Evolutionary conservation across 2,329 filamentous ascomycete genomes (phyloP).

Genomic region (Aspergillus luchuensis): DNA sequence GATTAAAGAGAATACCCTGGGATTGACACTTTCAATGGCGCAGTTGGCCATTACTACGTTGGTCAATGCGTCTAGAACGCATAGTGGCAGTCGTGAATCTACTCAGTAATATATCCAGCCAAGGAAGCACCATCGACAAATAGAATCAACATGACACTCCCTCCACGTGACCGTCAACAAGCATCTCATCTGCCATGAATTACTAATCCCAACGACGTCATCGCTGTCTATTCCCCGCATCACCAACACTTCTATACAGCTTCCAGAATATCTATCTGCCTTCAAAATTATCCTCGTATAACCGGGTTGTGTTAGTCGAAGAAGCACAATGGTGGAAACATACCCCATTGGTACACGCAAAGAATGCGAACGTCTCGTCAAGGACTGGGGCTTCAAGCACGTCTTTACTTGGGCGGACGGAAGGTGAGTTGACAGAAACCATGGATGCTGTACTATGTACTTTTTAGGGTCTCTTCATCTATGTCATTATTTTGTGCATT

Average conservation of each 20-base stretch:
- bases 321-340: constrained; percentile 27
- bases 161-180: not conserved
- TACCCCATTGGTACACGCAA: constrained; percentile 38
- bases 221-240: not conserved
- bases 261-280: too few species aligned
- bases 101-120: not conserved
- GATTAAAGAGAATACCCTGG: too few species aligned
- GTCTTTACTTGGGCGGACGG: constrained; percentile 65
- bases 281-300: too few species aligned
- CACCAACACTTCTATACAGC: not conserved
- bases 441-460: too few species aligned
- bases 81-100: too few species aligned
- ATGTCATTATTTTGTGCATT: too few species aligned
- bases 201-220: not conserved
- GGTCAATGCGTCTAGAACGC: too few species aligned
- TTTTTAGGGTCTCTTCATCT: too few species aligned
- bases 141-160: not conserved
- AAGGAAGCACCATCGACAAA: not conserved
- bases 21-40: too few species aligned
- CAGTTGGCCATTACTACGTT: too few species aligned
- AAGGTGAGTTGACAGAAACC: constrained; percentile 45
- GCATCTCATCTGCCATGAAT: not conserved
- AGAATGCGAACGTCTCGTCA: constrained; percentile 58
- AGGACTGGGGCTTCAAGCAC: constrained; percentile 60
- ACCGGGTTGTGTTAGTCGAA: not conserved